These are phyloP conservation scores for Starmera dryadoides DNA, from an alignment of 805 yeast species.

Conservation along the genomic window DNA sequence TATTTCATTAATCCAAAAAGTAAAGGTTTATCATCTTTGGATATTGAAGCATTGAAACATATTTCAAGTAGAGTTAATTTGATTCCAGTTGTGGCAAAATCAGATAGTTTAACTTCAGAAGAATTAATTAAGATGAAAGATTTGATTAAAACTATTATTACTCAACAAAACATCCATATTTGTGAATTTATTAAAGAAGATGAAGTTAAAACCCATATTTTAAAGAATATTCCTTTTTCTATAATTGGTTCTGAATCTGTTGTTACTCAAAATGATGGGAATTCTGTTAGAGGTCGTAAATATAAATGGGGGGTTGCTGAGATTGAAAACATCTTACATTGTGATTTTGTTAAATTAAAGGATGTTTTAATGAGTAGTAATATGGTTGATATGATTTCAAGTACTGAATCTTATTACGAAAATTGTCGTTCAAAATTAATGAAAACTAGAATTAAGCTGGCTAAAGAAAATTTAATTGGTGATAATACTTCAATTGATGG, in stretches of 20 bases:
- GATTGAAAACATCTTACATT: slow-evolving; percentile 67
- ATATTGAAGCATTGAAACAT: slow-evolving; percentile 65
- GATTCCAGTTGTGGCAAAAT: slow-evolving; percentile 76
- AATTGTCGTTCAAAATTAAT: slow-evolving; percentile 55
- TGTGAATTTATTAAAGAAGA: slow-evolving; percentile 44
- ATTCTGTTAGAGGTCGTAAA: slow-evolving; percentile 60
- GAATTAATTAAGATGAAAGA: slow-evolving; percentile 52
- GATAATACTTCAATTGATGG: slow-evolving; percentile 1
- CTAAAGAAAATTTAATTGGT: slow-evolving; percentile 12
- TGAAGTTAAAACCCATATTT: slow-evolving; percentile 23
- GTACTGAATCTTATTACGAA: slow-evolving; percentile 74
- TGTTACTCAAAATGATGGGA: slow-evolving; percentile 35
- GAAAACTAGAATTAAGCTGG: slow-evolving; percentile 32
- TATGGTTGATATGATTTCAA: slow-evolving; percentile 69
- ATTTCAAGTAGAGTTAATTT: slow-evolving; percentile 68
- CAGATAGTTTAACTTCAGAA: slow-evolving; percentile 59
- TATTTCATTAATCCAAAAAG: slow-evolving; percentile 74
- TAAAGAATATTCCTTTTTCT: slow-evolving; percentile 55
- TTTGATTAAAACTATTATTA: slow-evolving; percentile 42
- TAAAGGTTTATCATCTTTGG: slow-evolving; percentile 54
- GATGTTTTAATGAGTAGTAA: slow-evolving; percentile 59
- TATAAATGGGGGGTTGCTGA: slow-evolving; percentile 87
- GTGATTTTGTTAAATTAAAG: slow-evolving; percentile 67
- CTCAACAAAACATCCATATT: slow-evolving; percentile 46
- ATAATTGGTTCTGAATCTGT: slow-evolving; percentile 59